These are phyloP conservation scores for Colletotrichum tropicale DNA, from an alignment of 2,329 filamentous ascomycete species.

Conservation along the genomic window DNA sequence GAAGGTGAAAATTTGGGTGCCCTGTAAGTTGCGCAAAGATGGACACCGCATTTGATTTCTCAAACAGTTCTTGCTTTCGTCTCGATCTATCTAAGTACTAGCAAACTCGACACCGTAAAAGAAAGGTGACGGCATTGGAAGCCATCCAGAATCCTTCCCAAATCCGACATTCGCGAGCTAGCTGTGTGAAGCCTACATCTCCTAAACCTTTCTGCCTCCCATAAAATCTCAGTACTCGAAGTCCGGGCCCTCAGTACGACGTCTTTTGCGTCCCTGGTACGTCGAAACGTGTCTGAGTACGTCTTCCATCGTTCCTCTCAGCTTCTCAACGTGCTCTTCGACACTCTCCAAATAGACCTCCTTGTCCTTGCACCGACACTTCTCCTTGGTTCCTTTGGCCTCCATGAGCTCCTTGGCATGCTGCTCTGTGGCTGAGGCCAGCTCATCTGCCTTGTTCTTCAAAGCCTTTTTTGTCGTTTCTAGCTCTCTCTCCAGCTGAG, in stretches of 20 bases:
- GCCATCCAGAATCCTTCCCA: too few species aligned
- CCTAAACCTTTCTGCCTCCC: too few species aligned
- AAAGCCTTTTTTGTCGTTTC: accelerated
- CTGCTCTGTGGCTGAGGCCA: not conserved
- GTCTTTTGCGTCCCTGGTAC: not conserved
- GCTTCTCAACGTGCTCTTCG: not conserved
- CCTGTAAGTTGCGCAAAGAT: too few species aligned
- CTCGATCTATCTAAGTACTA: too few species aligned
- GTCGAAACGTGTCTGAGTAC: not conserved
- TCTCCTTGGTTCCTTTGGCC: accelerated
- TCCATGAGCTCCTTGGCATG: not conserved
- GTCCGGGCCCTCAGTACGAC: accelerated
- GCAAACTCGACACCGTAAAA: too few species aligned
- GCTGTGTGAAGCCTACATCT: too few species aligned
- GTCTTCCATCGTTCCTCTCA: not conserved
- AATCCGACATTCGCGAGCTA: too few species aligned
- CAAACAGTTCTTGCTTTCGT: too few species aligned
- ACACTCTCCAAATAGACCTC: accelerated
- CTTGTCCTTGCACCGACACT: not conserved
- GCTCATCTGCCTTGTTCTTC: not conserved
- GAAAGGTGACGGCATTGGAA: too few species aligned
- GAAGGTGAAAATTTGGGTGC: too few species aligned
- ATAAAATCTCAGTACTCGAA: not conserved
- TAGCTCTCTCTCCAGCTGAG: not conserved
- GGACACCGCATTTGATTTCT: too few species aligned